Conservation (phyloP, 768 basidiomycete species). For the Boletus rubescentipes region DNA sequence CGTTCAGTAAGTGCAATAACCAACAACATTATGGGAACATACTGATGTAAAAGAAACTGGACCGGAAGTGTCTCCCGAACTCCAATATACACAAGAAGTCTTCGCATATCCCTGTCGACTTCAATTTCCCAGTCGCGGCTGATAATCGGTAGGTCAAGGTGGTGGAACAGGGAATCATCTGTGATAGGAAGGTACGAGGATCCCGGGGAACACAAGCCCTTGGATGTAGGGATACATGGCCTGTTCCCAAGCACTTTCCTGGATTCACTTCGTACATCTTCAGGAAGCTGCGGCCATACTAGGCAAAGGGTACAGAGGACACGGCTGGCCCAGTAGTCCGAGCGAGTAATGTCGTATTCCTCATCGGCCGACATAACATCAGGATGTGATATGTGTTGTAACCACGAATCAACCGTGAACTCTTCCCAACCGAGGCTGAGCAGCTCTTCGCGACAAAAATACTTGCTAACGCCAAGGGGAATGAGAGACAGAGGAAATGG, state of each 20-base stretch:
- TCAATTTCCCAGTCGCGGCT: slow-evolving; percentile 35
- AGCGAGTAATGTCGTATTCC: slow-evolving; percentile 60
- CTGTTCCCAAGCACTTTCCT: slow-evolving; percentile 31
- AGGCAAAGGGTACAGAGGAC: slow-evolving; percentile 62
- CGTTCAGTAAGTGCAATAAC: not conserved
- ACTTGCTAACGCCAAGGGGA: slow-evolving; percentile 44
- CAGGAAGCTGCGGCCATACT: slow-evolving; percentile 64
- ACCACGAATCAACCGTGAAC: slow-evolving; percentile 68
- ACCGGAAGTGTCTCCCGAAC: not conserved
- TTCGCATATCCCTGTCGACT: not conserved
- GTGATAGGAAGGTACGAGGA: slow-evolving; percentile 81
- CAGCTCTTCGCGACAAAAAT: slow-evolving; percentile 51
- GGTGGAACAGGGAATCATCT: slow-evolving; percentile 39
- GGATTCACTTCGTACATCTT: slow-evolving; percentile 31
- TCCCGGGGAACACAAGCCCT: slow-evolving; percentile 64
- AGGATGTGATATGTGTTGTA: slow-evolving; percentile 59
- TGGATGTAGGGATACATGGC: slow-evolving; percentile 44
- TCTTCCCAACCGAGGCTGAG: slow-evolving; percentile 73
- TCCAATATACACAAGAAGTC: not conserved
- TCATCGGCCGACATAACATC: slow-evolving; percentile 35
- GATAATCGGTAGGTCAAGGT: not conserved
- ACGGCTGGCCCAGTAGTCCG: slow-evolving; percentile 73
- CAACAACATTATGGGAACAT: not conserved
- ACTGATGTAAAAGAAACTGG: not conserved
- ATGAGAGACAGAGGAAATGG: slow-evolving; percentile 69